These are phyloP conservation scores for Epithemia pelagica DNA, from an alignment of 108 stramenopile species.

Conservation along the genomic window DNA sequence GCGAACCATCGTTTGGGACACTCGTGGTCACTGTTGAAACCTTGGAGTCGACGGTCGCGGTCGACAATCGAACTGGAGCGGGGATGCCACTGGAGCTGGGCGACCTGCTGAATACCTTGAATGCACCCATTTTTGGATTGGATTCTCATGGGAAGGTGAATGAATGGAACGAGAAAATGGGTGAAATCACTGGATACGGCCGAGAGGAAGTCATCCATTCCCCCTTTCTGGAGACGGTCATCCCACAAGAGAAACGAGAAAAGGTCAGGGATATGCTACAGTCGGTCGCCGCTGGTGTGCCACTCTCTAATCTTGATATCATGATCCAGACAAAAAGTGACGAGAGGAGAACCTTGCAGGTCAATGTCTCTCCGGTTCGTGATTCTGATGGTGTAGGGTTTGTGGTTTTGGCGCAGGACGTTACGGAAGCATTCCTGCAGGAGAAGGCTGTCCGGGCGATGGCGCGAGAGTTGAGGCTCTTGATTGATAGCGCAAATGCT, in stretches of 20 bases:
- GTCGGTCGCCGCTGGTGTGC: constrained; percentile 25
- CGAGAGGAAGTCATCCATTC: constrained; percentile 37
- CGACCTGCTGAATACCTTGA: constrained; percentile 46
- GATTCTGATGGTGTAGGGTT: constrained; percentile 35
- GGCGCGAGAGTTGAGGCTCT: constrained; percentile 36
- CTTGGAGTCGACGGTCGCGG: constrained; percentile 35
- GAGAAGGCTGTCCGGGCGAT: constrained; percentile 35
- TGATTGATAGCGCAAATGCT: constrained; percentile 69
- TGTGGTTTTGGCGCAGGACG: constrained; percentile 51
- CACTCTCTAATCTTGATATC: constrained; percentile 48
- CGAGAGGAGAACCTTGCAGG: constrained; percentile 36
- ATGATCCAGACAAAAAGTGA: constrained; percentile 38
- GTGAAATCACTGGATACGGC: constrained; percentile 40
- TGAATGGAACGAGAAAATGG: constrained; percentile 52
- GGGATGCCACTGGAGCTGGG: constrained; percentile 32
- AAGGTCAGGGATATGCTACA: constrained; percentile 27
- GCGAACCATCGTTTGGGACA: constrained; percentile 4
- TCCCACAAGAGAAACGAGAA: constrained; percentile 15
- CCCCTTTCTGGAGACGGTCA: constrained; percentile 32
- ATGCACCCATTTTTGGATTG: constrained; percentile 58
- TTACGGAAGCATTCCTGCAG: constrained; percentile 42
- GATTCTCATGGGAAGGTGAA: constrained; percentile 46
- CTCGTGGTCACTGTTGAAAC: constrained; percentile 22
- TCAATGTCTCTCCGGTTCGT: constrained; percentile 38
- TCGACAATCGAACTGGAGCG: constrained; percentile 15